Conservation (phyloP, 352 stramenopile species). For the Elongisporangium prolatum region DNA sequence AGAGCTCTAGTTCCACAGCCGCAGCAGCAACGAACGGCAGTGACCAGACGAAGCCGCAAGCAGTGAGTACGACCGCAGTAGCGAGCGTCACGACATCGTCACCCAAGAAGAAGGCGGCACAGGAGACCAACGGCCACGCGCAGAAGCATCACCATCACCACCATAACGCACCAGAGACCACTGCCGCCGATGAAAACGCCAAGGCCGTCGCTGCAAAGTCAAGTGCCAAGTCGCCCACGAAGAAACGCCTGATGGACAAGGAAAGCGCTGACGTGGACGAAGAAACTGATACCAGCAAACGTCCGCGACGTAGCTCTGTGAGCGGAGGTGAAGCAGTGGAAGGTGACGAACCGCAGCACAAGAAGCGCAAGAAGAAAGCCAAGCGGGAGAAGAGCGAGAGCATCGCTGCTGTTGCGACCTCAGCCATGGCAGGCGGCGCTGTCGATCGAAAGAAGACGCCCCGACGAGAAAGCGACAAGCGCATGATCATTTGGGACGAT, state of each 20-base stretch:
- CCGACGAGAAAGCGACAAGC: slow-evolving; percentile 49
- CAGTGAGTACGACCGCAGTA: background rate
- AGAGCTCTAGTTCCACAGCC: slow-evolving; percentile 19
- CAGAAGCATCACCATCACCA: slow-evolving; percentile 9
- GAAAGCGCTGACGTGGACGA: background rate
- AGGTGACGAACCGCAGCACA: slow-evolving; percentile 4
- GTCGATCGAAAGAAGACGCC: slow-evolving; percentile 27
- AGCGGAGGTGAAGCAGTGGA: background rate
- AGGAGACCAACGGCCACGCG: slow-evolving; percentile 9
- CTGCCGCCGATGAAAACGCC: background rate
- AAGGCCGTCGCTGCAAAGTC: background rate
- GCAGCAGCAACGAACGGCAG: slow-evolving; percentile 10
- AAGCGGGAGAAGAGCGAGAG: slow-evolving; percentile 16
- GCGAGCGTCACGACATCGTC: background rate
- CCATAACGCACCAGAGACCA: slow-evolving; percentile 1
- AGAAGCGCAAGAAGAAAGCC: slow-evolving; percentile 17
- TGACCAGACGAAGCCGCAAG: background rate
- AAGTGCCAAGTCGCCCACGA: background rate
- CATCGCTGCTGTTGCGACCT: background rate
- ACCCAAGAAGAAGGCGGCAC: slow-evolving; percentile 12
- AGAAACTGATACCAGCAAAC: background rate
- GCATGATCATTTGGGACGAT: slow-evolving; percentile 85
- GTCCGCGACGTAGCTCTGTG: background rate
- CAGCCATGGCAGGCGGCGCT: slow-evolving; percentile 1
- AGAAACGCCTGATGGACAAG: background rate